Conservation (phyloP, 345 rosid genomes). For the Hibiscus trionum region DNA sequence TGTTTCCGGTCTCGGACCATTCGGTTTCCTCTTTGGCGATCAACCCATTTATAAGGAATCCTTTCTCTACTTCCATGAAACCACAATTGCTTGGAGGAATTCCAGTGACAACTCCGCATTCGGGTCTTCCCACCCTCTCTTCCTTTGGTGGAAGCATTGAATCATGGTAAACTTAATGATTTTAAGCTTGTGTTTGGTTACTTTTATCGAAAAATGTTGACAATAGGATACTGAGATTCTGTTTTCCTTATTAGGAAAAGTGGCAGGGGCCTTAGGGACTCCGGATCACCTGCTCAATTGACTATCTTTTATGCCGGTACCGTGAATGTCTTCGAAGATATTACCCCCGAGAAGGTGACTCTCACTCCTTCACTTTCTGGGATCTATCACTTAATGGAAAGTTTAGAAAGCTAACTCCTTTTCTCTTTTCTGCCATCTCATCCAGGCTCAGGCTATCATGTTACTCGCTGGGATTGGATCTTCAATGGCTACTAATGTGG, state of each 20-base stretch:
- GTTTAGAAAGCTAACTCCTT: not conserved
- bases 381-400: not conserved
- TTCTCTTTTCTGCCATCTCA: conserved; percentile 3
- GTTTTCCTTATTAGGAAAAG: conserved; percentile 25
- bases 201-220: not conserved
- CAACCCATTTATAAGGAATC: conserved; percentile 29
- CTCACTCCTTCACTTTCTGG: not conserved
- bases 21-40: conserved; percentile 20
- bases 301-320: conserved; percentile 80
- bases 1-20: conserved; percentile 29
- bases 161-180: conserved; percentile 24
- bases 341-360: conserved; percentile 63
- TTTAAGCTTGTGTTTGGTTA: not conserved
- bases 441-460: conserved; percentile 90
- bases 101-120: conserved; percentile 26
- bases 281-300: conserved; percentile 49
- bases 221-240: not conserved
- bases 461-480: conserved; percentile 55
- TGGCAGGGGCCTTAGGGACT: conserved; percentile 20
- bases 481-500: conserved; percentile 17
- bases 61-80: conserved; percentile 20
- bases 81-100: conserved; percentile 42
- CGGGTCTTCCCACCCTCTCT: conserved; percentile 34
- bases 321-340: conserved; percentile 59
- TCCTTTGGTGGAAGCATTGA: conserved; percentile 36